Evolutionary conservation across 352 stramenopile species (phyloP), one percentile per base, ranked within the genome.

Genomic region (Phytophthora cajani): DNA sequence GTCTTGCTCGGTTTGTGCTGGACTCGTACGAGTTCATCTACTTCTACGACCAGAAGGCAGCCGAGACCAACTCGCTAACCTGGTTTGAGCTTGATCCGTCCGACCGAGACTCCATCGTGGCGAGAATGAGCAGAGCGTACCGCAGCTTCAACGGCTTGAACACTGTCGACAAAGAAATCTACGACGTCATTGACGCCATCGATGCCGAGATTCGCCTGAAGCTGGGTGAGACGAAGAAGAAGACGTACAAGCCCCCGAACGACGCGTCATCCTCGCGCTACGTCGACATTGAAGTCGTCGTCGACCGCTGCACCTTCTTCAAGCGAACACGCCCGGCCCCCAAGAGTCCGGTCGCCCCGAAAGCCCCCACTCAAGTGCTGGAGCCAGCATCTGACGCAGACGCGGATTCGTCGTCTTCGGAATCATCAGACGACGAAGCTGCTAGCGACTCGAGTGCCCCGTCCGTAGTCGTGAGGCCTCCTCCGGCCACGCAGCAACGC

Each of bases 11-110:
- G 17, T 79, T 74, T 40, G 55, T 83, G 23, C 60, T 83, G 51
- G 76, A 83, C 50, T 83, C 76, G 58, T 83, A 79, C 50, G 76
- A 83, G 54, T 83, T 83, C 52, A 75, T 83, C 44, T 79, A 79
- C 60, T 78, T 77, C 14, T 83, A 81, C 64, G 69, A 81, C 54
- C 42, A 71, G 54, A 77, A 74, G 33, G 76, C 72, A 6, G 56
- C 40, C 1, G 71, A 68, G 7, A 73, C 58, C n/a, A 55, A 71
- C 19, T 75, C 59, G 9, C 25, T 78, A 9, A 47, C 42, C 11
- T 83, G 76, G 76, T 83, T 83, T 40, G 72, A 83, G 21, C 67
- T 83, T 17, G 56, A 69, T 12, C 36, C 49, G 17, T 17, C 54
- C 5, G 73, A 81, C 36, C 69, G 63, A 30, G 58, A 67, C 3